Percentiles rank a stretch among this genome's conserved stretches.
These are phyloP conservation scores for Syzygium jambos DNA, from an alignment of 345 rosid genomes.

Conservation along the genomic window DNA sequence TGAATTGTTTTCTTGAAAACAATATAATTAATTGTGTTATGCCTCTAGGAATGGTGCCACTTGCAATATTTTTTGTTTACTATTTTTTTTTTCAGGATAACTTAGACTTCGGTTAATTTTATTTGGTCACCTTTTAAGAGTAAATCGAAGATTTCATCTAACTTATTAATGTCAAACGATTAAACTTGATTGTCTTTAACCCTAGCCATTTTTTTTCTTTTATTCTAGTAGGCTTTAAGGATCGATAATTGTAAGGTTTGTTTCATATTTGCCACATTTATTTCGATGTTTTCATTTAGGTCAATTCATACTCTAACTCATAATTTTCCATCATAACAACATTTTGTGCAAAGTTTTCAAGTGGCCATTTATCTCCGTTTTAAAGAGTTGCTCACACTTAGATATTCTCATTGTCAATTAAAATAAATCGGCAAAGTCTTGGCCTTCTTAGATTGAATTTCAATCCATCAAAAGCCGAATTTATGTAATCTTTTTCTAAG, in stretches of 20 bases:
- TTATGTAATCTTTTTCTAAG: neutral
- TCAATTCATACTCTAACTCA: neutral
- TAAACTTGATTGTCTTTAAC: neutral
- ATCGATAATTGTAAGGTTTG: neutral
- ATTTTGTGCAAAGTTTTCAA: neutral
- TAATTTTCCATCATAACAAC: neutral
- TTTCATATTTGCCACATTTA: neutral
- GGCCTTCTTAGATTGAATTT: neutral
- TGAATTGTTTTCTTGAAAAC: neutral
- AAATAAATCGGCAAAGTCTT: neutral
- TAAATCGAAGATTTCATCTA: neutral
- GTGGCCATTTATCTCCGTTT: neutral
- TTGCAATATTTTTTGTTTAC: neutral
- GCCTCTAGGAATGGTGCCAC: neutral
- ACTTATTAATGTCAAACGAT: neutral
- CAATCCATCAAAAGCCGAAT: neutral
- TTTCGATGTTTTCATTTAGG: neutral
- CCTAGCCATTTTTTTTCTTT: neutral
- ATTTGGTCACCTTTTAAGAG: neutral
- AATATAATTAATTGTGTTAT: neutral
- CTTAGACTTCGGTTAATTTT: neutral
- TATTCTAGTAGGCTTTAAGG: neutral
- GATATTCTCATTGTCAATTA: neutral
- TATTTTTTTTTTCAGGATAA: neutral
- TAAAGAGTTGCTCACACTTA: neutral